phyloP scores from a whole-genome alignment of 2,329 filamentous ascomycete genomes.

The Pseudogymnoascus sp. region DNA sequence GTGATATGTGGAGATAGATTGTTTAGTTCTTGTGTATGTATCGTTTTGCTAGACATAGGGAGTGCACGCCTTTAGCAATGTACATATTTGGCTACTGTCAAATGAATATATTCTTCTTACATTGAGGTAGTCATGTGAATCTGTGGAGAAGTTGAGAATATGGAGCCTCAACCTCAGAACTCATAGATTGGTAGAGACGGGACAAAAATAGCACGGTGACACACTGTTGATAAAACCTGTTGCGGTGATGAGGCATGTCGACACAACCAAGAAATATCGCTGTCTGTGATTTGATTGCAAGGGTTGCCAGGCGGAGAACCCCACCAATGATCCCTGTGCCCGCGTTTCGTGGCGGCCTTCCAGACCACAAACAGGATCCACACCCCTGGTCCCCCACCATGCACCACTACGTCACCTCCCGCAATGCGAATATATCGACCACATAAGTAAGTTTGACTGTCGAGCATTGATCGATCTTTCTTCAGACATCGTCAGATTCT shows the following conservation, averaged over 20 bases:
- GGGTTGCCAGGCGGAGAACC: not conserved
- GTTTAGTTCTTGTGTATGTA: conserved; percentile 4
- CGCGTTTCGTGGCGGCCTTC: not conserved
- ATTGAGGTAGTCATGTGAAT: not conserved
- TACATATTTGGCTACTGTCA: not conserved
- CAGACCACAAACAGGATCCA: not conserved
- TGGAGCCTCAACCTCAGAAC: not conserved
- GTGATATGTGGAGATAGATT: not conserved
- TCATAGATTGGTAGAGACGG: not conserved
- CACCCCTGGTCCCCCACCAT: not conserved
- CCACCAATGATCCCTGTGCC: not conserved
- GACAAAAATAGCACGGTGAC: not conserved
- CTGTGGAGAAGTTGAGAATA: not conserved
- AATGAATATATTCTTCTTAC: not conserved
- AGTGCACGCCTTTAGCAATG: conserved; percentile 7
- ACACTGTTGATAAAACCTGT: conserved; percentile 2
- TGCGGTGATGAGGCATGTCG: not conserved
- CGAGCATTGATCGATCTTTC: not conserved
- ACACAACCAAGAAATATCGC: not conserved
- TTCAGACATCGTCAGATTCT: not conserved
- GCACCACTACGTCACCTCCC: conserved; percentile 1
- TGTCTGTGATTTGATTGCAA: not conserved
- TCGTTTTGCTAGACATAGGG: not conserved
- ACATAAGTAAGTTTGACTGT: not conserved
- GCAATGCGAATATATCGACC: not conserved